Evolutionary conservation across 1,284 basidiomycete genomes (phyloP).

Genomic region (Ustilago cynodontis): DNA sequence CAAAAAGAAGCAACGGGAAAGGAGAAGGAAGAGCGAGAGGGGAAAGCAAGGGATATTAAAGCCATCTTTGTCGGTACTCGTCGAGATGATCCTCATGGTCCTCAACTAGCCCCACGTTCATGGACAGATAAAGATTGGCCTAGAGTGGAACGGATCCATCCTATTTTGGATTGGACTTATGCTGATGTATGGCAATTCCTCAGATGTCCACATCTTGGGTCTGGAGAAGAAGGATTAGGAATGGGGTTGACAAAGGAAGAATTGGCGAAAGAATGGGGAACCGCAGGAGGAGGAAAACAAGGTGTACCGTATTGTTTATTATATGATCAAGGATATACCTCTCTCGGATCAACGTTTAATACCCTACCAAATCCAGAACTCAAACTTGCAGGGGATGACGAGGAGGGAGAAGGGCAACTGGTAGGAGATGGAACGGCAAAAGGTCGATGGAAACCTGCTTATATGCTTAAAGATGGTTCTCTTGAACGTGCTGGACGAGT

Average conservation of each 20-base stretch:
- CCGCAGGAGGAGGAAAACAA: slow-evolving; percentile 33
- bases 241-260: slow-evolving; percentile 56
- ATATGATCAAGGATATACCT: slow-evolving; percentile 96
- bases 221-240: neutral
- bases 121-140: slow-evolving; percentile 79
- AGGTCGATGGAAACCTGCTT: slow-evolving; percentile 77
- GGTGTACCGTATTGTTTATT: slow-evolving; percentile 79
- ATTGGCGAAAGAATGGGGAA: slow-evolving; percentile 19
- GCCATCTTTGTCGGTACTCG: slow-evolving; percentile 92
- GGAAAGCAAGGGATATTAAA: slow-evolving; percentile 71
- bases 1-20: neutral
- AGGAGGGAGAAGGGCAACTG: slow-evolving; percentile 2
- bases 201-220: slow-evolving; percentile 77
- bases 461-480: slow-evolving; percentile 80
- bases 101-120: slow-evolving; percentile 36
- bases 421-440: slow-evolving; percentile 45
- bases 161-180: slow-evolving; percentile 95
- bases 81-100: slow-evolving; percentile 87
- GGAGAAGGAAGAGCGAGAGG: neutral
- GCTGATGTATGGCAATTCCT: slow-evolving; percentile 89
- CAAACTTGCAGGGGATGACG: slow-evolving; percentile 60
- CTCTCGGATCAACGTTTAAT: slow-evolving; percentile 92
- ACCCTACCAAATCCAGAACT: slow-evolving; percentile 91
- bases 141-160: slow-evolving; percentile 88
- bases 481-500: slow-evolving; percentile 77